phyloP scores from a whole-genome alignment of 2,329 filamentous ascomycete species.

The Scedosporium dehoogii region DNA sequence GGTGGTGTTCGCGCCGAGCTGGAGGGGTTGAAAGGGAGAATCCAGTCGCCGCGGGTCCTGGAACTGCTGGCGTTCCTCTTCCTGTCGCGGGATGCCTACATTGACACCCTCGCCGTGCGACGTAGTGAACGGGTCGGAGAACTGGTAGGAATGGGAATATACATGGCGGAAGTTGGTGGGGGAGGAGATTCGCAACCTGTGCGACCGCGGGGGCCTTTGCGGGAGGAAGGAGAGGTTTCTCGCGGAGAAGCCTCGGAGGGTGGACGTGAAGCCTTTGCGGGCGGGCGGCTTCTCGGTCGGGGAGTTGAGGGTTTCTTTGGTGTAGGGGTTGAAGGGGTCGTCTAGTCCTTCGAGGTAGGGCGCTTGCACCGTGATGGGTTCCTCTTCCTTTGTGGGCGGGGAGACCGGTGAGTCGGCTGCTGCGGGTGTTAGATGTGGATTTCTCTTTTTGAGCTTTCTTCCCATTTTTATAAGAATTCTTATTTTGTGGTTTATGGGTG shows the following conservation, averaged over 20 bases:
- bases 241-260: not conserved
- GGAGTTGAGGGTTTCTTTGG: not conserved
- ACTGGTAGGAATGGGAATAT: constrained; percentile 34
- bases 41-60: constrained; percentile 12
- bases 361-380: not conserved
- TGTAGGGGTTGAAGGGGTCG: not conserved
- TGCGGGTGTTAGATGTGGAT: not conserved
- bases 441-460: not conserved
- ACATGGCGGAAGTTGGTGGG: constrained; percentile 53
- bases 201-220: constrained; percentile 21
- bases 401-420: not conserved
- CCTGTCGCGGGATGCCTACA: constrained; percentile 4
- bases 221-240: not conserved
- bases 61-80: constrained; percentile 8
- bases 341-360: not conserved
- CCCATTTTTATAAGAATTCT: not conserved
- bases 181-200: constrained; percentile 46
- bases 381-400: not conserved
- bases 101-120: constrained; percentile 13
- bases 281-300: not conserved
- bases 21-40: constrained; percentile 40
- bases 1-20: constrained; percentile 38
- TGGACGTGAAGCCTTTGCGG: constrained; percentile 1
- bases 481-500: too few relatives aligned
- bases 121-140: constrained; percentile 16